Conservation (phyloP, 768 basidiomycete genomes). For the Boletales sp. region DNA sequence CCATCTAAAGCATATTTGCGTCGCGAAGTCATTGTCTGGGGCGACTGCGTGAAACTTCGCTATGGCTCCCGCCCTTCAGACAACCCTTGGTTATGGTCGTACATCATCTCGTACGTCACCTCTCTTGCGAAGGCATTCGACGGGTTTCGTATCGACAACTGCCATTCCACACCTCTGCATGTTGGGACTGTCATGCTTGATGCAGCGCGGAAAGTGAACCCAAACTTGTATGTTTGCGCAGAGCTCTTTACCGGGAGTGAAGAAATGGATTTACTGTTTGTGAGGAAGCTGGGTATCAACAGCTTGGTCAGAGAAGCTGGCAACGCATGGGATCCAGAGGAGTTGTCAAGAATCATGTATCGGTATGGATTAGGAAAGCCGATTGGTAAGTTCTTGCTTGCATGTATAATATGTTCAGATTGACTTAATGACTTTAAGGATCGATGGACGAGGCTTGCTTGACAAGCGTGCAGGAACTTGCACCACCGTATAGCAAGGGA, state of each 20-base stretch:
- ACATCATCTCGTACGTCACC: conserved; percentile 83
- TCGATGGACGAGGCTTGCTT: conserved; percentile 93
- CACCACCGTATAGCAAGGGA: conserved; percentile 81
- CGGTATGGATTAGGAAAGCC: conserved; percentile 91
- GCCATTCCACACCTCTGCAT: conserved; percentile 93
- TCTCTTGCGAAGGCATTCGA: conserved; percentile 82
- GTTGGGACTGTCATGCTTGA: conserved; percentile 97
- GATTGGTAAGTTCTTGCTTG: conserved; percentile 53
- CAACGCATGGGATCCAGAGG: conserved; percentile 87
- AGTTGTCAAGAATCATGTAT: conserved; percentile 85
- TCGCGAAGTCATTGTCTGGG: conserved; percentile 96
- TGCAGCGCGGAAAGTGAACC: conserved; percentile 81
- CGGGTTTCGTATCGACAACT: conserved; percentile 98
- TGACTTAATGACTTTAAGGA: conserved; percentile 39
- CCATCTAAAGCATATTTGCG: conserved; percentile 94
- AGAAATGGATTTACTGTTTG: conserved; percentile 89
- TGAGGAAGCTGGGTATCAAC: conserved; percentile 89
- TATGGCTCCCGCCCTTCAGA: conserved; percentile 77
- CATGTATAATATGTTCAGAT: not conserved
- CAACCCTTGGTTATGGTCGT: conserved; percentile 93
- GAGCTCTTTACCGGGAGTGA: conserved; percentile 96
- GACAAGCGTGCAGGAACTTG: conserved; percentile 69
- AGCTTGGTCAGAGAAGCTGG: conserved; percentile 93
- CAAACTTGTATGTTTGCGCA: conserved; percentile 93
- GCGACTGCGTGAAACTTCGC: conserved; percentile 96